A percentile compares a stretch with the other conserved stretches of the same genome.
phyloP scores from a whole-genome alignment of 75 land plant species.

The Chamaecyparis obtusa region DNA sequence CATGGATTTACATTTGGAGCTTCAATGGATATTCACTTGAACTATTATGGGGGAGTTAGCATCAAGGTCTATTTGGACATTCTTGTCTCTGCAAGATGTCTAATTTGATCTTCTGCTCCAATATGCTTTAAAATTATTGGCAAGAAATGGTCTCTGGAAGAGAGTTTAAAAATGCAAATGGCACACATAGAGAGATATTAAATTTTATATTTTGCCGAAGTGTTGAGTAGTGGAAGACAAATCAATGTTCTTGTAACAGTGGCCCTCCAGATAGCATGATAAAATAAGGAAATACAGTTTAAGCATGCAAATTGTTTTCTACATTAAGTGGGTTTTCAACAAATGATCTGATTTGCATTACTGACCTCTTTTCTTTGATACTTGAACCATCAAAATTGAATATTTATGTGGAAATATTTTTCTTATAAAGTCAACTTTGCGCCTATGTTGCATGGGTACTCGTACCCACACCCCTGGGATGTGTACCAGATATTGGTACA shows the following conservation, averaged over 20 bases:
- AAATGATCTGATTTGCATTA: not conserved
- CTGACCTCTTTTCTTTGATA: not conserved
- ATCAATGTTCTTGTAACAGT: not conserved
- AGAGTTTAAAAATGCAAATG: not conserved
- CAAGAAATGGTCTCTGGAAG: not conserved
- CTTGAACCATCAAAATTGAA: not conserved
- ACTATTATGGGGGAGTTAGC: not conserved
- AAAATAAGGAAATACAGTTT: not conserved
- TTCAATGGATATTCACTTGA: not conserved
- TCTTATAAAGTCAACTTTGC: not conserved
- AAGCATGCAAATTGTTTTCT: not conserved
- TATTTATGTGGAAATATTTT: not conserved
- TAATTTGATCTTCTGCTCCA: not conserved
- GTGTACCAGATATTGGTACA: too few species aligned
- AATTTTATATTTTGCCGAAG: too few species aligned
- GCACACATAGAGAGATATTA: not conserved
- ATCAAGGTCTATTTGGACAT: not conserved
- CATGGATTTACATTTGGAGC: not conserved
- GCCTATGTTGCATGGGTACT: too few species aligned
- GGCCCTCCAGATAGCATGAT: not conserved
- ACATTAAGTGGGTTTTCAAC: not conserved
- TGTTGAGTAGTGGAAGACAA: too few species aligned
- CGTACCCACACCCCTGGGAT: too few species aligned
- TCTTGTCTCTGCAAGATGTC: not conserved
- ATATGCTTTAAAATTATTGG: not conserved